phyloP scores from a whole-genome alignment of 306 rosid genomes.

The Chamaecrista fasciculata region DNA sequence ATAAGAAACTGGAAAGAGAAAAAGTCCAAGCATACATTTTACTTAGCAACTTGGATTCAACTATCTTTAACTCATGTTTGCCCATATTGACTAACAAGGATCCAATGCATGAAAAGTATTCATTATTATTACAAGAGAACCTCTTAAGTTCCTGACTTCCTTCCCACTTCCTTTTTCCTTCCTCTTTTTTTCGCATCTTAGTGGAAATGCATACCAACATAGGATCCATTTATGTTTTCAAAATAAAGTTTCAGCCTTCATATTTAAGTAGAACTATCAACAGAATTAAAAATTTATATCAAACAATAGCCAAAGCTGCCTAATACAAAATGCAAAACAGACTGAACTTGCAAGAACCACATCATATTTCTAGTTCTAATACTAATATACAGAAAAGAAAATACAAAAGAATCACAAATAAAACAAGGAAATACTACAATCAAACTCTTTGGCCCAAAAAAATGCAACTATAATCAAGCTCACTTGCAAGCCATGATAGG shows the following conservation, averaged over 20 bases:
- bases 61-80: background rate
- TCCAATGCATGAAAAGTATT: background rate
- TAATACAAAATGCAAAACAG: background rate
- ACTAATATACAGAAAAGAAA: background rate
- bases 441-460: no score
- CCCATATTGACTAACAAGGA: background rate
- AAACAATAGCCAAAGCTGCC: slow-evolving; percentile 8
- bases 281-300: slow-evolving; percentile 5
- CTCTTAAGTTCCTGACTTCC: background rate
- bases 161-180: background rate
- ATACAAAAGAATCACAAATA: background rate
- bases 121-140: background rate
- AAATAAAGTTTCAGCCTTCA: background rate
- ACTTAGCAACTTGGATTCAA: background rate
- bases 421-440: background rate
- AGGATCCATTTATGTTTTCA: background rate
- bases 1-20: slow-evolving; percentile 19
- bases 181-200: background rate
- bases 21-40: slow-evolving; percentile 17
- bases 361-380: background rate
- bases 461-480: slow-evolving; percentile 31
- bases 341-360: background rate
- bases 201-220: background rate
- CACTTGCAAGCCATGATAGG: slow-evolving; percentile 82
- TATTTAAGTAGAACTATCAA: background rate